A percentile compares a stretch with the other conserved stretches of the same genome.
These are phyloP conservation scores for Echites panduratus DNA, from an alignment of 257 asterid species.

Conservation along the genomic window DNA sequence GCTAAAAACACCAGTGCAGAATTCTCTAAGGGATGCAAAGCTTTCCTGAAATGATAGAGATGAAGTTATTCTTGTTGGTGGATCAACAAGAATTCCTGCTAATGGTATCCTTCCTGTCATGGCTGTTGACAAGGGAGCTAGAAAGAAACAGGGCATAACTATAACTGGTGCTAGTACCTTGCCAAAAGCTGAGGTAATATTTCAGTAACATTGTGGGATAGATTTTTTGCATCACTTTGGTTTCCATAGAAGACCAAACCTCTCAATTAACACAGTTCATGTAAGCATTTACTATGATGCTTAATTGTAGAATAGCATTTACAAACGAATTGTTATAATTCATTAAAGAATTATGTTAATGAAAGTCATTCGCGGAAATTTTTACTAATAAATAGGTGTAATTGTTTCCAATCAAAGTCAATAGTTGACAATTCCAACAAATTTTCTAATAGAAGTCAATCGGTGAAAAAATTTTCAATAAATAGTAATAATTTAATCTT, in stretches of 20 bases:
- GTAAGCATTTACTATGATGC: neutral
- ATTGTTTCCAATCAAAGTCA: no score
- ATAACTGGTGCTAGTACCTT: conserved; percentile 83
- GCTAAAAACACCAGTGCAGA: conserved; percentile 70
- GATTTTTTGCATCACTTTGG: neutral
- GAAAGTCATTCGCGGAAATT: no score
- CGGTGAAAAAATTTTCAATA: no score
- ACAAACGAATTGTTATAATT: no score
- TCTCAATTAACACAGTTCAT: neutral
- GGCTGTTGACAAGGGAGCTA: conserved; percentile 81
- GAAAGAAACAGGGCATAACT: conserved; percentile 77
- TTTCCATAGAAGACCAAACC: neutral
- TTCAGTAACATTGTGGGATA: neutral
- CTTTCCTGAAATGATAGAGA: conserved; percentile 62
- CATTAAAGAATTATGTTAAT: no score
- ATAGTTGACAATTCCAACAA: no score
- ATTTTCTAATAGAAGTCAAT: no score
- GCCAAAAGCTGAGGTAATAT: conserved; percentile 63
- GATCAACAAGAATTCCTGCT: conserved; percentile 86
- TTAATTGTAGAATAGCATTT: no score
- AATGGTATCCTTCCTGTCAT: conserved; percentile 78
- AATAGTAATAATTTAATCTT: no score
- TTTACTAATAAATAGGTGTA: no score
- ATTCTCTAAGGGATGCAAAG: conserved; percentile 64
- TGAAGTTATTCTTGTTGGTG: conserved; percentile 86